phyloP scores from a whole-genome alignment of 768 basidiomycete genomes.

The Auricularia auricula-judae region DNA sequence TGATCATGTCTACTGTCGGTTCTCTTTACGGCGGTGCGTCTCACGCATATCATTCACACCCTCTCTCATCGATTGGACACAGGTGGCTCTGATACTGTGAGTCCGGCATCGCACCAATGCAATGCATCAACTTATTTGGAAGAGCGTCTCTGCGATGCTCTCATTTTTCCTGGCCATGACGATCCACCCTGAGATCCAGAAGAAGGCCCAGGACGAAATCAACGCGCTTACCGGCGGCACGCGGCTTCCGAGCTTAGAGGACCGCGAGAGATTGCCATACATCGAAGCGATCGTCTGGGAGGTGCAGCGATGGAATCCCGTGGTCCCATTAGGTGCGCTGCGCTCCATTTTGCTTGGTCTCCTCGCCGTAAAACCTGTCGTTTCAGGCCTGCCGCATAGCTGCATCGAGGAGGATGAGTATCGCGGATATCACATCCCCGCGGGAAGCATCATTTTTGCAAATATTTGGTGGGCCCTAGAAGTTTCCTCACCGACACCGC shows the following conservation, averaged over 20 bases:
- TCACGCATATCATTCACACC: not conserved
- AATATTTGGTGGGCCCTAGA: slow-evolving; percentile 13
- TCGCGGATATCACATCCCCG: slow-evolving; percentile 24
- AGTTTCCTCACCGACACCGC: not conserved
- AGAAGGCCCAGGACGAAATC: slow-evolving; percentile 25
- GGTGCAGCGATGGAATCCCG: slow-evolving; percentile 17
- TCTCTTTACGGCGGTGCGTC: not conserved
- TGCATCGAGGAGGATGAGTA: slow-evolving; percentile 21
- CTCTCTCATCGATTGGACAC: not conserved
- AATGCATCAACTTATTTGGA: not conserved
- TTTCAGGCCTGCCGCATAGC: slow-evolving; percentile 12
- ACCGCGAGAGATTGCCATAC: slow-evolving; percentile 24
- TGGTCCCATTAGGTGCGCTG: slow-evolving; percentile 11
- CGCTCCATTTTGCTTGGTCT: too few relatives aligned
- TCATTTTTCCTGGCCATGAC: slow-evolving; percentile 14
- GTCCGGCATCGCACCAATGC: not conserved
- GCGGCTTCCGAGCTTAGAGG: slow-evolving; percentile 25
- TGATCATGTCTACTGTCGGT: not conserved
- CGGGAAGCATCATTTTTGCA: slow-evolving; percentile 17
- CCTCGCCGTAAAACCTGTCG: too few relatives aligned
- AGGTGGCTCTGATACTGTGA: not conserved
- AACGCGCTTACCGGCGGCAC: slow-evolving; percentile 22
- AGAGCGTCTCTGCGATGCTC: slow-evolving; percentile 8
- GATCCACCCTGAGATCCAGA: slow-evolving; percentile 15
- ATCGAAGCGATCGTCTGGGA: slow-evolving; percentile 29